A percentile compares a stretch with the other conserved stretches of the same genome.
Conservation (phyloP, 176 grass and related monocot genomes). For the Tillandsia leiboldiana region DNA sequence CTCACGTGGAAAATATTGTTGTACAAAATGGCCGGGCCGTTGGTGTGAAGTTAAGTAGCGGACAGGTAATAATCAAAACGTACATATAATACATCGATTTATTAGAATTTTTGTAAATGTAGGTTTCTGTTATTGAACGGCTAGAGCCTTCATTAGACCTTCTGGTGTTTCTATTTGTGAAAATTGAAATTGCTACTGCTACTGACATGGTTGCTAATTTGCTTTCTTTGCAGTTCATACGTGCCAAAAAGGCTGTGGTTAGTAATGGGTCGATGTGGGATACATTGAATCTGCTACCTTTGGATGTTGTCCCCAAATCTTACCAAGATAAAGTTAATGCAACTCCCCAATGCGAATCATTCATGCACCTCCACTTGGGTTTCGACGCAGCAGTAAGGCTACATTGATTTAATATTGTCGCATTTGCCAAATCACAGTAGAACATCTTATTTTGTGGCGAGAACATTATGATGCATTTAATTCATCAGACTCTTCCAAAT, state of each 20-base stretch:
- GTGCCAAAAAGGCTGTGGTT: conserved; percentile 87
- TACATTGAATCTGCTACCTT: conserved; percentile 71
- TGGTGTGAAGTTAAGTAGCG: conserved; percentile 75
- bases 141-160: background rate
- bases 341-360: conserved; percentile 89
- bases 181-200: conserved; percentile 7
- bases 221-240: conserved; percentile 49
- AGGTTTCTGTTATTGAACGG: too few species aligned
- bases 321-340: conserved; percentile 58
- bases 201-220: conserved; percentile 24
- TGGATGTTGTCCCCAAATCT: conserved; percentile 47
- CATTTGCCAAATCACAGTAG: conserved; percentile 1
- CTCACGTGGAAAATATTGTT: conserved; percentile 73
- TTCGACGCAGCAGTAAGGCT: conserved; percentile 57
- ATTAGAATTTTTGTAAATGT: too few species aligned
- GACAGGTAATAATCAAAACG: conserved; percentile 33
- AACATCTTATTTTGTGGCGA: background rate
- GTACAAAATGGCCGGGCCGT: conserved; percentile 72
- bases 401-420: conserved; percentile 6
- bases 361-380: conserved; percentile 95
- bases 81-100: background rate
- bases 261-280: conserved; percentile 96
- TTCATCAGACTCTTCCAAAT: background rate
- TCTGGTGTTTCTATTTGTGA: background rate
- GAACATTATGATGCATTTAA: background rate